phyloP scores from a whole-genome alignment of 2,329 filamentous ascomycete genomes.

The Fusarium musae region DNA sequence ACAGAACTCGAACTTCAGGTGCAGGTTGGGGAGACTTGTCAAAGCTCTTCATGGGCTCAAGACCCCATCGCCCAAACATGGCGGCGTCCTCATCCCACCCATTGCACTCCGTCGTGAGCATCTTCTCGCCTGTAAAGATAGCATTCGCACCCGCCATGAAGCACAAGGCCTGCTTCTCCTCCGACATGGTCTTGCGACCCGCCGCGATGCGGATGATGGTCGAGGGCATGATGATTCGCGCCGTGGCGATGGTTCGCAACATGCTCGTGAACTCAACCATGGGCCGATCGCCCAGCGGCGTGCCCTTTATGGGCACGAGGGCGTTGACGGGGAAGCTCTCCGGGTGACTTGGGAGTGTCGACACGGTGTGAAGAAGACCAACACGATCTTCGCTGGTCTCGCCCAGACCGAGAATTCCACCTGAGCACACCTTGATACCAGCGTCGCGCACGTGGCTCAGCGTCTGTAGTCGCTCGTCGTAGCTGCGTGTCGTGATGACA shows the following conservation, averaged over 20 bases:
- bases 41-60: conserved; percentile 77
- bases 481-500: conserved; percentile 85
- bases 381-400: conserved; percentile 83
- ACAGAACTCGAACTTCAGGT: conserved; percentile 43
- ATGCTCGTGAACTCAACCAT: conserved; percentile 81
- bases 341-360: conserved; percentile 82
- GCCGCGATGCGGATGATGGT: conserved; percentile 91
- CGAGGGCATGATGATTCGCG: conserved; percentile 81
- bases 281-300: conserved; percentile 79
- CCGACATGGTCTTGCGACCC: conserved; percentile 83
- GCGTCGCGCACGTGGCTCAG: conserved; percentile 84
- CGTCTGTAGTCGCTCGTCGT: conserved; percentile 87
- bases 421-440: conserved; percentile 90
- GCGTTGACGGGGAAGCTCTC: conserved; percentile 94
- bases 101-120: conserved; percentile 91
- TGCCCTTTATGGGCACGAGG: conserved; percentile 90
- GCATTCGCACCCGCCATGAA: conserved; percentile 93
- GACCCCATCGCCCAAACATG: conserved; percentile 86
- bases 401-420: conserved; percentile 86
- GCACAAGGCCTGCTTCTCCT: conserved; percentile 89
- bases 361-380: conserved; percentile 83
- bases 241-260: conserved; percentile 85
- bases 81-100: conserved; percentile 89
- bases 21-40: conserved; percentile 48
- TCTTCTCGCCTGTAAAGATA: conserved; percentile 96